Conservation (phyloP, 805 yeast genomes). For the Schizosaccharomyces octosporus region DNA sequence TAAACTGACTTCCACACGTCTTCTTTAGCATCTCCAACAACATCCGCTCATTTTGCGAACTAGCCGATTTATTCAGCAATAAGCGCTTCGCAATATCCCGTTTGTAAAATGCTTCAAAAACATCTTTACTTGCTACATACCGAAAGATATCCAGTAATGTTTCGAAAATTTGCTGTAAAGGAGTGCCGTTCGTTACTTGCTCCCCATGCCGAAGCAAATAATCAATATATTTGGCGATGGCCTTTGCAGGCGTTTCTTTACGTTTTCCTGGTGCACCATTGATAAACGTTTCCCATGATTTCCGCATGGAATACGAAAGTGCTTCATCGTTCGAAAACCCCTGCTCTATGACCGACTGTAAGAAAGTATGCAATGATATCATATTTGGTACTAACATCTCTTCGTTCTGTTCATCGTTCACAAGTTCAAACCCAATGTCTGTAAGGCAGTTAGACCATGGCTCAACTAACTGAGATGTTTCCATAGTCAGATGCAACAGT, state of each 20-base stretch:
- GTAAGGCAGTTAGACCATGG: neutral
- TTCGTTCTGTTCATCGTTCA: neutral
- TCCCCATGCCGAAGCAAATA: slow-evolving; percentile 11
- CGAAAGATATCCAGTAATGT: slow-evolving; percentile 27
- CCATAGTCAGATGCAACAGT: neutral
- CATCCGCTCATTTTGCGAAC: slow-evolving; percentile 41
- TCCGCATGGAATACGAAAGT: slow-evolving; percentile 6
- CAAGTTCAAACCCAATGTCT: neutral
- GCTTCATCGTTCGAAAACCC: slow-evolving; percentile 6
- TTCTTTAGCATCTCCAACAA: slow-evolving; percentile 43
- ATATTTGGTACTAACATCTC: neutral
- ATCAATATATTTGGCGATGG: slow-evolving; percentile 13
- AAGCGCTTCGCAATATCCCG: slow-evolving; percentile 68
- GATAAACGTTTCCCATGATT: slow-evolving; percentile 8
- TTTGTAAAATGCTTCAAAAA: slow-evolving; percentile 64
- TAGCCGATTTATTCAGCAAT: slow-evolving; percentile 22
- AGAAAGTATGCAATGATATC: neutral
- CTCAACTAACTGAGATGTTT: neutral
- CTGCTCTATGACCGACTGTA: neutral
- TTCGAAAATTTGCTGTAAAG: neutral
- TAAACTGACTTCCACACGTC: slow-evolving; percentile 57
- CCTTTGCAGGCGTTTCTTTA: slow-evolving; percentile 11
- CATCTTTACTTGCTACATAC: slow-evolving; percentile 56
- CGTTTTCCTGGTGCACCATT: slow-evolving; percentile 6
- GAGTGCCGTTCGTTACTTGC: slow-evolving; percentile 11